Conservation (phyloP, 2,329 filamentous ascomycete genomes). For the Orbilia oligospora region DNA sequence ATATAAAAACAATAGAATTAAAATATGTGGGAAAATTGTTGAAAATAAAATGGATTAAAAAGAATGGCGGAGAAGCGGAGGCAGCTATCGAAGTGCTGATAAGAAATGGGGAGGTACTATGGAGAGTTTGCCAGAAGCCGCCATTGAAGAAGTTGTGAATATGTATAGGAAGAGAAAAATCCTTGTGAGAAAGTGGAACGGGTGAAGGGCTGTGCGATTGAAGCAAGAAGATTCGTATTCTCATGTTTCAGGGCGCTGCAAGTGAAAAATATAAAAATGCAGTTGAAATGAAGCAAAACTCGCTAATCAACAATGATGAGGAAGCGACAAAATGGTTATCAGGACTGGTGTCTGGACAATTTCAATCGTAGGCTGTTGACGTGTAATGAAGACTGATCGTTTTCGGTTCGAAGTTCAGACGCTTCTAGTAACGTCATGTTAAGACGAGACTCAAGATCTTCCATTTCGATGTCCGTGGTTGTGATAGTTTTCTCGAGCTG, state of each 20-base stretch:
- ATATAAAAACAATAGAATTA: constrained; percentile 39
- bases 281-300: constrained; percentile 38
- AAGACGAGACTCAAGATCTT: constrained; percentile 85
- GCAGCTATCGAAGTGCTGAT: constrained; percentile 58
- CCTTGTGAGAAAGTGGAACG: not conserved
- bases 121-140: constrained; percentile 51
- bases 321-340: constrained; percentile 63
- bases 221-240: constrained; percentile 60
- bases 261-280: constrained; percentile 18
- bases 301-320: constrained; percentile 43
- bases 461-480: constrained; percentile 84
- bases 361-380: constrained; percentile 78
- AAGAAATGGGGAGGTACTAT: constrained; percentile 28
- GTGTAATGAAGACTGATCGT: constrained; percentile 80
- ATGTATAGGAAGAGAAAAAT: constrained; percentile 9
- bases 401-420: constrained; percentile 80
- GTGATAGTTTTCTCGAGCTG: constrained; percentile 86
- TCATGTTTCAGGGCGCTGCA: constrained; percentile 58
- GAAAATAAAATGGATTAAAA: constrained; percentile 2
- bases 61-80: constrained; percentile 41
- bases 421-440: constrained; percentile 87
- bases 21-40: constrained; percentile 33
- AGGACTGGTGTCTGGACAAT: constrained; percentile 77
- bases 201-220: constrained; percentile 34
- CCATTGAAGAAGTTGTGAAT: constrained; percentile 20